These are phyloP conservation scores for Lagerstroemia speciosa DNA, from an alignment of 345 rosid species.

Conservation along the genomic window DNA sequence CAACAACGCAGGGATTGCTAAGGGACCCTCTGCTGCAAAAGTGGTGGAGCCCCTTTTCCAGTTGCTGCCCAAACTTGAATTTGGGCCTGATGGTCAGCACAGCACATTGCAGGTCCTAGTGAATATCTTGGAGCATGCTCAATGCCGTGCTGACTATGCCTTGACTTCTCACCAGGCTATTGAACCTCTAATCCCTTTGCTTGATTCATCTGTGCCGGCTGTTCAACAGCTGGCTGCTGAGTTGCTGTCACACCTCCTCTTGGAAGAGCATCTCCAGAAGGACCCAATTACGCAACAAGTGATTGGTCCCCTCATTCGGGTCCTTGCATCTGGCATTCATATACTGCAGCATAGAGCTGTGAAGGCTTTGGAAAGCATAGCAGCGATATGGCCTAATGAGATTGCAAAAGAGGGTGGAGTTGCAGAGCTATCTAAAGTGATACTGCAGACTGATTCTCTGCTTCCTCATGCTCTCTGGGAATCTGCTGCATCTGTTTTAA, in stretches of 20 bases:
- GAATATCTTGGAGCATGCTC: constrained; percentile 91
- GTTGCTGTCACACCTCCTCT: constrained; percentile 86
- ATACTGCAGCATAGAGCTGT: constrained; percentile 96
- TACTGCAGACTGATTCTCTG: constrained; percentile 88
- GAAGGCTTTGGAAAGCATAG: constrained; percentile 92
- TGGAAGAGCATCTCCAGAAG: constrained; percentile 87
- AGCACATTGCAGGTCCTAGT: constrained; percentile 93
- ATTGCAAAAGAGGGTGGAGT: constrained; percentile 98
- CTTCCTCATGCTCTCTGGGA: constrained; percentile 92
- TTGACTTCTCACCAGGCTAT: constrained; percentile 82
- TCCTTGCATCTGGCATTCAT: constrained; percentile 82
- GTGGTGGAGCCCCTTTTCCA: constrained; percentile 86
- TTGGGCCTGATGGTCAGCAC: constrained; percentile 93
- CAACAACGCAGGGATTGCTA: constrained; percentile 91
- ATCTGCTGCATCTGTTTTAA: constrained; percentile 81
- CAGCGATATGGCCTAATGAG: constrained; percentile 86
- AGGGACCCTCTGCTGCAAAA: constrained; percentile 88
- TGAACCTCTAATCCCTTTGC: constrained; percentile 89
- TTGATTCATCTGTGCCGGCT: constrained; percentile 87
- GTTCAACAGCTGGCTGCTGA: constrained; percentile 98
- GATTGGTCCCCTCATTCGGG: constrained; percentile 76
- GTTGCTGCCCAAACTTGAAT: constrained; percentile 65
- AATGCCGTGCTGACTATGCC: constrained; percentile 77
- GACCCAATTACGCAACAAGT: constrained; percentile 72
- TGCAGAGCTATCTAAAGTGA: constrained; percentile 79